Evolutionary conservation across 1,284 basidiomycete genomes (phyloP), one percentile per base, ranked within the genome.

Genomic region (Ganoderma leucocontextum): DNA sequence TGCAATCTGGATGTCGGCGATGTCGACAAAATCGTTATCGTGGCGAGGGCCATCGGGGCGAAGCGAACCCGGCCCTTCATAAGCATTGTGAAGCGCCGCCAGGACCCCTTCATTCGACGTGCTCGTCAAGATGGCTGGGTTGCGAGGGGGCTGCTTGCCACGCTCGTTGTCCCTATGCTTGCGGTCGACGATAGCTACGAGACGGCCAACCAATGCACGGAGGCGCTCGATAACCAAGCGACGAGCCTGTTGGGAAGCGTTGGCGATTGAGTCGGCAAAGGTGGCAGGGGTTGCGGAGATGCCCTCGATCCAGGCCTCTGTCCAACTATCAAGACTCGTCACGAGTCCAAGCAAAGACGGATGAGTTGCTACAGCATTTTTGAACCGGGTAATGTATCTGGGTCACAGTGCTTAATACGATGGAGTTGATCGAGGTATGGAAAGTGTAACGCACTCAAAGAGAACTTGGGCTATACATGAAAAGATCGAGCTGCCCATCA

Each of bases 371-470:
- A 84, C 76, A 0, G 84, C 84, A 36, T 86, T 84, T 75, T 90
- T 90, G 80, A 90, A 91, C 1, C 89, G 87, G 0, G 83, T 83
- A 22, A 91, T 74, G 63, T 84, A 89, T 71, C 90, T 92, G 36
- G 6, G 8, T n/a, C 9, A 58, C 19, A 10, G 2, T 9, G 36
- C n/a, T 36, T 13, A 58, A n/a, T 22, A 38, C 7, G 55, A 58
- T 2, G 2, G 6, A 7, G 15, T 8, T n/a, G 29, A n/a, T 33
- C 33, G 10, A 10, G 52, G 17, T 2, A 38, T 22, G 36, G 6
- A 10, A 13, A 15, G n/a, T 19, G 4, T 7, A 17, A 62, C 87
- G 57, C 72, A 91, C 89, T 90, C 86, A 25, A 83, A 83, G 47
- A 90, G 75, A 5, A 89, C 78, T 0, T 78, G 80, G 7, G 83